Evolutionary conservation across 2,329 filamentous ascomycete genomes (phyloP).

Genomic region (Aureobasidium mangrovei): DNA sequence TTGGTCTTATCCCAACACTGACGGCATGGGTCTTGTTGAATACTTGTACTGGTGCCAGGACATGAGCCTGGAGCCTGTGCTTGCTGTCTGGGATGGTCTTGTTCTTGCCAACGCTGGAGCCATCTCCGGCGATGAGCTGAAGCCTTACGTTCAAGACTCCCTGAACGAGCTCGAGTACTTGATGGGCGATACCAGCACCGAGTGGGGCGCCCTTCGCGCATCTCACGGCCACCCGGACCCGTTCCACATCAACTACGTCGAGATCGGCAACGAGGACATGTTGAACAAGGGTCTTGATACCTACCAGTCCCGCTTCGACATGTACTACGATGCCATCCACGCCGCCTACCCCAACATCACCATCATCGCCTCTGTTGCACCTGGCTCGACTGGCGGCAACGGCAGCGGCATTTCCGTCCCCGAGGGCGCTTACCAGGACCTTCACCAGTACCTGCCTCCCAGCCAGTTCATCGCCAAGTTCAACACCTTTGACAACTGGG

Average conservation of each 20-base stretch:
- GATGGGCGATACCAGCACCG: conserved; percentile 43
- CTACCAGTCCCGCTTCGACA: conserved; percentile 44
- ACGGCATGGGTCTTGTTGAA: conserved; percentile 54
- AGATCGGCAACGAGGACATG: conserved; percentile 61
- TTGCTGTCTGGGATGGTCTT: conserved; percentile 33
- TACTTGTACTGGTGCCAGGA: conserved; percentile 48
- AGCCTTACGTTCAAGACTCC: conserved; percentile 50
- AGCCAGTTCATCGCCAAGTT: conserved; percentile 24
- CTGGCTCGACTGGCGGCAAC: conserved; percentile 18
- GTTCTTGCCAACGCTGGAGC: conserved; percentile 39
- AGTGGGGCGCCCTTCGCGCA: conserved; percentile 51
- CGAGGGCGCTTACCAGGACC: conserved; percentile 21
- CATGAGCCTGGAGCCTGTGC: conserved; percentile 45
- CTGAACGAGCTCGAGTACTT: conserved; percentile 58
- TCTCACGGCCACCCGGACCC: conserved; percentile 53
- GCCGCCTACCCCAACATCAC: conserved; percentile 48
- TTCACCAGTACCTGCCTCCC: conserved; percentile 25
- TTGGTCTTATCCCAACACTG: conserved; percentile 53
- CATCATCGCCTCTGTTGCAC: conserved; percentile 41
- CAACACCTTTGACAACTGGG: conserved; percentile 41
- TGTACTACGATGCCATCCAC: conserved; percentile 52
- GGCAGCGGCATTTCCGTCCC: conserved; percentile 17
- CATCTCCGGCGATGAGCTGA: conserved; percentile 37
- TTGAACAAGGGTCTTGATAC: conserved; percentile 39
- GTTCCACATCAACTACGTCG: conserved; percentile 52